Conservation (phyloP, 768 basidiomycete species). For the Phlebiopsis gigantea region DNA sequence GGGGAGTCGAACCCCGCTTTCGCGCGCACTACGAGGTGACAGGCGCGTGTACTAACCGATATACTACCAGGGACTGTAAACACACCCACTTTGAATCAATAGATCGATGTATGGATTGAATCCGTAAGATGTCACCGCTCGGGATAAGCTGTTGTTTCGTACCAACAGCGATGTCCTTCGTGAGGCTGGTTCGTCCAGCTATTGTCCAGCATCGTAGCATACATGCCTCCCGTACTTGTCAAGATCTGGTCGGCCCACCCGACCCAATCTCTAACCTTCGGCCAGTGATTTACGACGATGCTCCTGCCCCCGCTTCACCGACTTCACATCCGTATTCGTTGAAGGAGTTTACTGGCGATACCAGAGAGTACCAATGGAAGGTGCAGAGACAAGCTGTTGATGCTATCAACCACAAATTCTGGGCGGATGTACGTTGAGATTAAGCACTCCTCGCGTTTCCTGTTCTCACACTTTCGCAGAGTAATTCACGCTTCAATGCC, state of each 20-base stretch:
- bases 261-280: slow-evolving; percentile 78
- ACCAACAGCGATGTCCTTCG: background rate
- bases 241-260: slow-evolving; percentile 59
- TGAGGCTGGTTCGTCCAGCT: background rate
- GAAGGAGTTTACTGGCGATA: slow-evolving; percentile 50
- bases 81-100: too few relatives aligned
- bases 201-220: slow-evolving; percentile 8
- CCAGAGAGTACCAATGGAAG: slow-evolving; percentile 62
- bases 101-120: background rate
- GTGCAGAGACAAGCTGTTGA: slow-evolving; percentile 69
- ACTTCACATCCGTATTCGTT: slow-evolving; percentile 71
- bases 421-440: slow-evolving; percentile 63
- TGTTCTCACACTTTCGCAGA: slow-evolving; percentile 36
- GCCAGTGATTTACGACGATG: slow-evolving; percentile 70
- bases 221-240: slow-evolving; percentile 13
- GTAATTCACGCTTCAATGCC: slow-evolving; percentile 73
- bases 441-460: background rate
- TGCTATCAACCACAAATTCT: slow-evolving; percentile 72
- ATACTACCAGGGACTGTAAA: slow-evolving; percentile 12
- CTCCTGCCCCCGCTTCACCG: slow-evolving; percentile 27
- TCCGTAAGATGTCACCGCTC: background rate
- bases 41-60: slow-evolving; percentile 12
- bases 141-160: background rate
- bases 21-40: slow-evolving; percentile 19
- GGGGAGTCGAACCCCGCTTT: slow-evolving; percentile 31